Base-by-base conservation (phyloP, 129 eudicot species). In the Artemisia tridentata region DNA sequence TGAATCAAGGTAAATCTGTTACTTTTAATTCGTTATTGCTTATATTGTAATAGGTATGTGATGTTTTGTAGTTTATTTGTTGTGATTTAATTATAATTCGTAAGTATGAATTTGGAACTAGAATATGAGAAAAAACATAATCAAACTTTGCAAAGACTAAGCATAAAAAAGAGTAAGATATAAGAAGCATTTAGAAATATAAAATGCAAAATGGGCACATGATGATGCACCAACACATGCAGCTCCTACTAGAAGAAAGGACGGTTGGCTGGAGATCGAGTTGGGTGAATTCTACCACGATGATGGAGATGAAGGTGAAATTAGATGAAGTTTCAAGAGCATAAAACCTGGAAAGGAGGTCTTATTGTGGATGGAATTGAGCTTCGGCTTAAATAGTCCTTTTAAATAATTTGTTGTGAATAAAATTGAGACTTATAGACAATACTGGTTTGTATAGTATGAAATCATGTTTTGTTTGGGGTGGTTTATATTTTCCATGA, bases 341-440 rank as follows among this genome's bases (percentile, higher is more conserved):
- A 67, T 2, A 27, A 64, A 43, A 3, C n/a, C 31, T 60, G 74
- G 79, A 86, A 83, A 67, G 18, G 41, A 0, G 88, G 84, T 7
- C 80, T 86, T 23, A 2, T 74, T 11, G 49, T 86, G 10, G 88
- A 86, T 55, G 88, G 91, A n/a, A 80, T 86, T 10, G 91, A 86
- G 80, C 52, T 86, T 48, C 69, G 91, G 16, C 73, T 88, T 25
- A 85, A 72, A 75, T 73, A 53, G 54, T 21, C 12, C 14, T 9
- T 66, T 48, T 3, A 63, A 20, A 45, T 52, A 23, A 14, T 12
- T 20, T 50, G 43, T 47, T 66, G 3, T 66, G 18, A 8, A 13
- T 12, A 1, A 2, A 34, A 34, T 7, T 34, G 12, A 46, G 18
- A 21, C 11, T 47, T 47, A 5, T 20, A 15, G 38, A 47, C 54